phyloP scores from a whole-genome alignment of 1,139 yeast genomes.

The Suhomyces maxii region DNA sequence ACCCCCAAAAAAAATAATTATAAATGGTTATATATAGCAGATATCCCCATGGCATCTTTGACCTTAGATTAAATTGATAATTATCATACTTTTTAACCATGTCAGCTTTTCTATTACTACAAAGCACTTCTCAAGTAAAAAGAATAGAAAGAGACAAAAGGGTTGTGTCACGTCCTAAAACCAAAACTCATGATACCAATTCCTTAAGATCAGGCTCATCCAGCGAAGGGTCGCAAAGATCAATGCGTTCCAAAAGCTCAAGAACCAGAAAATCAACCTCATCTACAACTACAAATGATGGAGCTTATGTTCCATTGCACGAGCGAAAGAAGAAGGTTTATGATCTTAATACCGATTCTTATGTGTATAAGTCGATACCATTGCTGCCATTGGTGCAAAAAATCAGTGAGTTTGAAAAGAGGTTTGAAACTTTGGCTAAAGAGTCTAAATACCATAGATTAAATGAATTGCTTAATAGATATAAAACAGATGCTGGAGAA shows the following conservation, averaged over 20 bases:
- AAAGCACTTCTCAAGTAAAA: constrained; percentile 6
- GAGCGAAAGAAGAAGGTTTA: constrained; percentile 17
- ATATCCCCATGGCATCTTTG: too few relatives aligned
- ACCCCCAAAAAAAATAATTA: too few relatives aligned
- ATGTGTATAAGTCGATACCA: constrained; percentile 11
- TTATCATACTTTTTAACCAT: constrained; percentile 1
- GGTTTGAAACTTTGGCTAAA: constrained; percentile 11
- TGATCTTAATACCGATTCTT: constrained; percentile 15
- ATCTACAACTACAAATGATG: background rate
- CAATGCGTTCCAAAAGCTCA: background rate
- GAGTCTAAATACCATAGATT: constrained; percentile 17
- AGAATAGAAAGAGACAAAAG: constrained; percentile 11
- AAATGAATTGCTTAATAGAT: constrained; percentile 21
- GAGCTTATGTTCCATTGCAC: constrained; percentile 6
- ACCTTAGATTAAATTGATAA: too few relatives aligned
- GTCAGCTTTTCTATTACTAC: constrained; percentile 14
- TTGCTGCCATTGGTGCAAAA: constrained; percentile 18
- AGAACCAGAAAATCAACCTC: background rate
- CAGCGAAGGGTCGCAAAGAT: background rate
- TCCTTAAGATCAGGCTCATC: constrained; percentile 8
- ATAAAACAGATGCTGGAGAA: constrained; percentile 13
- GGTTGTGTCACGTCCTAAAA: constrained; percentile 3
- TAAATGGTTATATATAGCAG: too few relatives aligned
- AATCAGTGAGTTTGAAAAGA: constrained; percentile 18
- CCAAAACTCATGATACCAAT: constrained; percentile 2